phyloP scores from a whole-genome alignment of 495 filamentous ascomycete species.

The Amorphotheca resinae region DNA sequence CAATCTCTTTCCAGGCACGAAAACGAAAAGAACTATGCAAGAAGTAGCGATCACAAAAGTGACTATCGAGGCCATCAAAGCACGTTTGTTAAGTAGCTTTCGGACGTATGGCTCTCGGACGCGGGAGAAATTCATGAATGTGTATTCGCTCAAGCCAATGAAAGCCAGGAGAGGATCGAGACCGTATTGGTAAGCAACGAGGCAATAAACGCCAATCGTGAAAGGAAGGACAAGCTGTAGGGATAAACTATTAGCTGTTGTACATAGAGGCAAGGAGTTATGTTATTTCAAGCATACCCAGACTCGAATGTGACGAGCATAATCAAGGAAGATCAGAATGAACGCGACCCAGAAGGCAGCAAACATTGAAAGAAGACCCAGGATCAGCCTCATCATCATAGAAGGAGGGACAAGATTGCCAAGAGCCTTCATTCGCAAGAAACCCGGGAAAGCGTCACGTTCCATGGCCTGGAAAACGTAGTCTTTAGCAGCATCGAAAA shows the following conservation, averaged over 20 bases:
- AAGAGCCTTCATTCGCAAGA: constrained; percentile 84
- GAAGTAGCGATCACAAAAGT: constrained; percentile 64
- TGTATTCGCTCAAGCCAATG: constrained; percentile 87
- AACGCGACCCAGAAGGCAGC: constrained; percentile 91
- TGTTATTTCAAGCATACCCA: constrained; percentile 50
- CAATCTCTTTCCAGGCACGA: constrained; percentile 82
- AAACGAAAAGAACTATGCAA: constrained; percentile 71
- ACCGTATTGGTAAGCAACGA: constrained; percentile 85
- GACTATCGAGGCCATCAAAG: constrained; percentile 59
- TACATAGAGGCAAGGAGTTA: not conserved
- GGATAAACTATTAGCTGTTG: constrained; percentile 17
- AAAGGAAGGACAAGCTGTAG: constrained; percentile 83
- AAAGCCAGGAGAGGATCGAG: constrained; percentile 86
- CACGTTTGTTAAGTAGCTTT: constrained; percentile 66
- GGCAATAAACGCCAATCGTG: constrained; percentile 73
- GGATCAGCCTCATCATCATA: constrained; percentile 64
- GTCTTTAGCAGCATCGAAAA: constrained; percentile 95
- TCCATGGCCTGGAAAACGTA: constrained; percentile 99
- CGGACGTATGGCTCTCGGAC: constrained; percentile 85
- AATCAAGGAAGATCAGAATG: constrained; percentile 78
- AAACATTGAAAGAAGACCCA: constrained; percentile 81
- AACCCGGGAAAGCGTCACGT: constrained; percentile 92
- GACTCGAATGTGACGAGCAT: constrained; percentile 56
- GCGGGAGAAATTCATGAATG: constrained; percentile 74
- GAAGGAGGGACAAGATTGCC: constrained; percentile 89